Evolutionary conservation across 306 rosid species (phyloP).

Genomic region (Castanopsis chinensis): DNA sequence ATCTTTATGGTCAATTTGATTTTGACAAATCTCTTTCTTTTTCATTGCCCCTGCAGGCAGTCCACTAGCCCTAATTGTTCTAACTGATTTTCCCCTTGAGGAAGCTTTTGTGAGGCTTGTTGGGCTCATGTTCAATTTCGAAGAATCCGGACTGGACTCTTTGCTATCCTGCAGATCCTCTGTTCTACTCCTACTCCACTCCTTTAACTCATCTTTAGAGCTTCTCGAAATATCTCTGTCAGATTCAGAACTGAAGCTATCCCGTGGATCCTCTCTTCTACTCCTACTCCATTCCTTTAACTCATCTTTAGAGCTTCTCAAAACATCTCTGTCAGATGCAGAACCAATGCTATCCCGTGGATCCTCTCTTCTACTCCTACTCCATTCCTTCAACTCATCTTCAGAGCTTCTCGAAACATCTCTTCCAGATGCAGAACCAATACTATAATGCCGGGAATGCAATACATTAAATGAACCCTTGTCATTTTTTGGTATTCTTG

Average conservation of each 20-base stretch:
- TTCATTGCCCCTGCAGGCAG: constrained; percentile 27
- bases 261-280: constrained; percentile 26
- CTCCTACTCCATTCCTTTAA: constrained; percentile 33
- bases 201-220: constrained; percentile 35
- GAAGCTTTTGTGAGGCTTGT: constrained; percentile 36
- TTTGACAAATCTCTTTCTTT: constrained; percentile 36
- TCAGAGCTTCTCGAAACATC: constrained; percentile 25
- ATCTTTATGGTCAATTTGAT: constrained; percentile 36
- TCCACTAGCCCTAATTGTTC: constrained; percentile 66
- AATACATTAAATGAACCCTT: constrained; percentile 38
- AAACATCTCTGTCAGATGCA: constrained; percentile 27
- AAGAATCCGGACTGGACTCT: constrained; percentile 26
- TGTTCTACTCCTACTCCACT: constrained; percentile 25
- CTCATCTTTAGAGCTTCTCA: constrained; percentile 27
- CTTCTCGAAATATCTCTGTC: constrained; percentile 24
- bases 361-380: constrained; percentile 32
- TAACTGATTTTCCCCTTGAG: constrained; percentile 73
- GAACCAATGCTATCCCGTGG: constrained; percentile 30
- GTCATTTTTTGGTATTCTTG: constrained; percentile 27
- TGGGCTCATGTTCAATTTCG: constrained; percentile 32
- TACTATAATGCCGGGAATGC: constrained; percentile 42
- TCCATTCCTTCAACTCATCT: constrained; percentile 32
- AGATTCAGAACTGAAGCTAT: constrained; percentile 33
- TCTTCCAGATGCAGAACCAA: constrained; percentile 37
- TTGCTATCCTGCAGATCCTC: constrained; percentile 32